These are phyloP conservation scores for Leishmania mexicana DNA, from an alignment of 208 protist genomes.

Conservation along the genomic window DNA sequence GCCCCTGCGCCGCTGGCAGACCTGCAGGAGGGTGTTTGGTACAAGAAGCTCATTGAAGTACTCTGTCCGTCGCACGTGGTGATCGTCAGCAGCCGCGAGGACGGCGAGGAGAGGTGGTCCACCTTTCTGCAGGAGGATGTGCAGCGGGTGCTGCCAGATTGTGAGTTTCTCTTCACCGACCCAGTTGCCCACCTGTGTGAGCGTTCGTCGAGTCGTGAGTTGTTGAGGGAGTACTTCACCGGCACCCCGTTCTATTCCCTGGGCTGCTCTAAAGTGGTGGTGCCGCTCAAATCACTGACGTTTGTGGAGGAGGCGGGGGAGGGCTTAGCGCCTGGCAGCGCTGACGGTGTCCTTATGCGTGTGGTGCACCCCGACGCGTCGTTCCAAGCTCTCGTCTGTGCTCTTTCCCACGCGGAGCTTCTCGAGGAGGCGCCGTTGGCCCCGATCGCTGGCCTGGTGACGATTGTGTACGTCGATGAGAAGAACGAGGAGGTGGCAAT, in stretches of 20 bases:
- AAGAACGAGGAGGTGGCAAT: constrained; percentile 74
- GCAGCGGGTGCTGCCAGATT: constrained; percentile 72
- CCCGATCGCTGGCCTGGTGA: constrained; percentile 64
- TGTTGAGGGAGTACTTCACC: constrained; percentile 71
- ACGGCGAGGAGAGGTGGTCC: constrained; percentile 56
- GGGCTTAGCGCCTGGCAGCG: constrained; percentile 9
- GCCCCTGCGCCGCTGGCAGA: constrained; percentile 60
- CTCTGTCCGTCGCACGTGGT: constrained; percentile 77
- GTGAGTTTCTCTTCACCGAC: constrained; percentile 53
- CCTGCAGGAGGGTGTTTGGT: constrained; percentile 70
- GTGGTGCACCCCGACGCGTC: constrained; percentile 33
- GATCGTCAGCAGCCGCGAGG: constrained; percentile 51
- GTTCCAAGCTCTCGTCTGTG: constrained; percentile 57
- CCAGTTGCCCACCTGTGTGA: constrained; percentile 34
- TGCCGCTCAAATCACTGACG: constrained; percentile 46
- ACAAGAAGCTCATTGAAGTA: constrained; percentile 71
- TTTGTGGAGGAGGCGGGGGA: constrained; percentile 50
- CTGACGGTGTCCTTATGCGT: constrained; percentile 28
- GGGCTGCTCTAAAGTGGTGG: constrained; percentile 77
- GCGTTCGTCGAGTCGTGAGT: constrained; percentile 25
- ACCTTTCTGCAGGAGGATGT: constrained; percentile 79
- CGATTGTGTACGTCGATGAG: constrained; percentile 71
- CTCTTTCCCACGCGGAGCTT: constrained; percentile 77
- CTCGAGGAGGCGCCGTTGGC: constrained; percentile 80
- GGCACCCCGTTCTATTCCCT: constrained; percentile 52